These are phyloP conservation scores for Populus trichocarpa DNA, from an alignment of 441 rosid genomes.

Conservation along the genomic window DNA sequence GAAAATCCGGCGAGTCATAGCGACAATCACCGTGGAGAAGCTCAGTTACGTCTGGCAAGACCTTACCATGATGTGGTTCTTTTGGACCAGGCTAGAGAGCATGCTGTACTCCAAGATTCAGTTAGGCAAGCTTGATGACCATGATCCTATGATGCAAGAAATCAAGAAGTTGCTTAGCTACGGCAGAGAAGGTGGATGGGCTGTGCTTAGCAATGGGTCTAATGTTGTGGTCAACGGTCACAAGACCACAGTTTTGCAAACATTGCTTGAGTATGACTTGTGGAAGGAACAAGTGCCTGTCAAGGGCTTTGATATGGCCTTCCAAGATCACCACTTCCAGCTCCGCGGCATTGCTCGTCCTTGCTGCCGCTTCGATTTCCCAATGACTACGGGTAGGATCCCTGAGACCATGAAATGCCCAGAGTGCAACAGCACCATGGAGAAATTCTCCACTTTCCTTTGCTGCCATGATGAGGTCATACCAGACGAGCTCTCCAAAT, in stretches of 20 bases:
- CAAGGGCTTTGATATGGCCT: slow-evolving; percentile 47
- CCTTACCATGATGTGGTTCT: slow-evolving; percentile 58
- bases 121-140: slow-evolving; percentile 35
- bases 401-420: slow-evolving; percentile 59
- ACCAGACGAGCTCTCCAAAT: background rate
- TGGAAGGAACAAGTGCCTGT: slow-evolving; percentile 44
- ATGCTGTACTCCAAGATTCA: slow-evolving; percentile 72
- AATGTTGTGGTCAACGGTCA: slow-evolving; percentile 45
- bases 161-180: slow-evolving; percentile 55
- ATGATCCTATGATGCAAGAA: slow-evolving; percentile 56
- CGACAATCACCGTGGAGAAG: slow-evolving; percentile 38
- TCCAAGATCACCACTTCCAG: slow-evolving; percentile 45
- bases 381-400: slow-evolving; percentile 38
- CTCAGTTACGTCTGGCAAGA: slow-evolving; percentile 51
- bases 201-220: slow-evolving; percentile 48
- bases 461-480: slow-evolving; percentile 50
- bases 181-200: slow-evolving; percentile 75
- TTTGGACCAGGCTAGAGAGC: slow-evolving; percentile 77
- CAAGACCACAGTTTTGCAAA: slow-evolving; percentile 38
- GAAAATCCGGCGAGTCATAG: slow-evolving; percentile 36
- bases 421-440: slow-evolving; percentile 58
- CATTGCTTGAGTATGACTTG: slow-evolving; percentile 35
- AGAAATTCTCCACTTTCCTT: slow-evolving; percentile 47
- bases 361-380: slow-evolving; percentile 57
- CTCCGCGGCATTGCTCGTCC: slow-evolving; percentile 44